Base-by-base conservation (phyloP, 164 flowering plant genomes). In the Dillenia turbinata region DNA sequence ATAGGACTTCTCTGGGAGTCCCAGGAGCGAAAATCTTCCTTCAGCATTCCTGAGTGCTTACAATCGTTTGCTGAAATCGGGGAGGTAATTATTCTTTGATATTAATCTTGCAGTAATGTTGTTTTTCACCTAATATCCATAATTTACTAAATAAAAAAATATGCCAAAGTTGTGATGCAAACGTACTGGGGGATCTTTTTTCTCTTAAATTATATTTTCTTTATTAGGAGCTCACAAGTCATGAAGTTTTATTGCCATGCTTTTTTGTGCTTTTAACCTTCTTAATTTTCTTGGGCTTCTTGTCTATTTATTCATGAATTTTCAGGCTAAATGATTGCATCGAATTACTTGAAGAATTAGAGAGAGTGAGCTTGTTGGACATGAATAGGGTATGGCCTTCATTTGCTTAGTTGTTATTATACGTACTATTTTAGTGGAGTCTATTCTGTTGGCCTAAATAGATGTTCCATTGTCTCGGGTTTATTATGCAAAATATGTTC, bases 281-380 rank as follows among this genome's bases (percentile, higher is more conserved):
- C 52, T 8, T 15, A 22, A 11, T 46, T 12, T 56, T 44, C 52
- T 44, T 26, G 44, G 19, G 63, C 63, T 55, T 56, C 57, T 62
- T 19, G 47, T 59, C 70, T 40, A 40, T 44, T 71, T 4, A 47
- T 12, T 43, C 14, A 50, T 66, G 59, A 60, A 22, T 44, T 65
- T 40, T 67, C 71, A 91, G 97, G 92, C 69, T 94, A 71, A 64
- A 49, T 53, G 90, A 86, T 19, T 85, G 93, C 66, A 52, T 94
- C 44, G 77, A 79, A 53, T 71, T 91, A 77, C 86, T 94, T 60
- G 85, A 94, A 76, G 84, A 82, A 53, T 66, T 86, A 90, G 93
- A 88, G 69, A 75, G 59, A 66, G 70, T 65, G 57, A 87, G 86
- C 52, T 66, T 78, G 68, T 63, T 94, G 69, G 90, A 91, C 72